Base-by-base conservation (phyloP, 2,329 filamentous ascomycete genomes). In the Cytospora schulzeri region DNA sequence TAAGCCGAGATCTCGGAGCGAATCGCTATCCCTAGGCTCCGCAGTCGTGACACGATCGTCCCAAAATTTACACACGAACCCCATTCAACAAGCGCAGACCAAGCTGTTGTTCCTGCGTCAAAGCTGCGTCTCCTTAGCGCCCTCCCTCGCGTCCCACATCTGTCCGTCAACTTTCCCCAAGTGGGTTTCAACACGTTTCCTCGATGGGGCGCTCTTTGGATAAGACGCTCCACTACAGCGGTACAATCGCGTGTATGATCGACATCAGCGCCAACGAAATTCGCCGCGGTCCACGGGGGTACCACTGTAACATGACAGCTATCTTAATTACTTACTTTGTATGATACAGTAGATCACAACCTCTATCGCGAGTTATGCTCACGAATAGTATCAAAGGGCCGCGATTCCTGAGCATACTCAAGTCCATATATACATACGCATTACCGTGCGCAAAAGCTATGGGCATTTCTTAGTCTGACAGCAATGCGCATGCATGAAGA, bases 61-160 rank as follows among this genome's bases (percentile, higher is more conserved):
- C 6, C 24, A 38, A 64, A 17, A 41, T 11, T n/a, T 62, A 38
- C 50, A 55, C 53, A 66, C 14, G 58, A 52, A 62, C 55, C 55
- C 52, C 26, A 35, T 53, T 53, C 58, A 54, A 22, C 50, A 38
- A 50, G 62, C 58, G 57, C 57, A 59, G 38, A 54, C 22, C 48
- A 48, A 50, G 62, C 62, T 31, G 62, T 31, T 63, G 55, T 66
- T 62, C 62, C 58, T 64, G 62, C 62, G 53, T 66, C 62, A 66
- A n/a, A 57, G 57, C 33, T 54, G 22, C 57, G 58, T 41, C 28
- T 56, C 53, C 58, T 57, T 66, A 66, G 65, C 62, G 62, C 54
- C 45, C 31, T 35, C 38, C 33, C 29, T 29, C 22, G 31, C 45
- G 57, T 58, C 52, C 61, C 64, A 64, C 61, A 19, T 57, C 52